Evolutionary conservation across 2,329 filamentous ascomycete genomes (phyloP).

Genomic region (Trichoderma gracile): DNA sequence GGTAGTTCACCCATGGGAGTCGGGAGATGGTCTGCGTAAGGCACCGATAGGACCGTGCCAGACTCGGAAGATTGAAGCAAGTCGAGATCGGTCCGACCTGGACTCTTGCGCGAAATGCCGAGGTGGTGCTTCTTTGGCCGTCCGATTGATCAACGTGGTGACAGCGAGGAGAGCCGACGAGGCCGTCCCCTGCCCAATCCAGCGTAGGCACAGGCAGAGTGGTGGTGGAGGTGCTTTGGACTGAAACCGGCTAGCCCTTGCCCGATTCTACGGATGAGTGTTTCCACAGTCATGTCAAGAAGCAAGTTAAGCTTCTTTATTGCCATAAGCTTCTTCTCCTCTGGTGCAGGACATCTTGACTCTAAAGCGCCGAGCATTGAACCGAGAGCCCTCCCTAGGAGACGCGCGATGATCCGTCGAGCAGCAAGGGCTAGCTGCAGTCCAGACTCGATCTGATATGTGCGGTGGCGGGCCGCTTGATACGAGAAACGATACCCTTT

Average conservation of each 20-base stretch:
- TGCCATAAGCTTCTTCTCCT: conserved; percentile 15
- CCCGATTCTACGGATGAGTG: neutral
- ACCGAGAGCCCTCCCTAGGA: neutral
- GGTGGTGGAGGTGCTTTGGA: neutral
- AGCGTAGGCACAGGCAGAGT: neutral
- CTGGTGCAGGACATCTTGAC: neutral
- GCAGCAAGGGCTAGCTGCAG: neutral
- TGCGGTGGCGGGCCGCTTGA: too few species aligned
- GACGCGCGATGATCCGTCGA: neutral
- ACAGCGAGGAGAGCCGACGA: neutral
- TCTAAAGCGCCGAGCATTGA: conserved; percentile 13
- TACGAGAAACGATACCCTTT: too few species aligned
- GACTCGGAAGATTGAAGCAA: neutral
- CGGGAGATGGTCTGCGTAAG: too few species aligned
- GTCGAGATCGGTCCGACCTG: conserved; percentile 10
- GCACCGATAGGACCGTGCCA: neutral
- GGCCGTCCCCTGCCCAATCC: neutral
- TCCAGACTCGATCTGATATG: too few species aligned
- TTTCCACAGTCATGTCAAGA: neutral
- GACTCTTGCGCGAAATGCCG: neutral
- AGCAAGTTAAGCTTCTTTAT: conserved; percentile 14
- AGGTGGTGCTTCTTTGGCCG: neutral
- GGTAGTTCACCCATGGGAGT: too few species aligned
- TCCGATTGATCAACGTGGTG: neutral
- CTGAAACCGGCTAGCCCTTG: neutral